phyloP scores from a whole-genome alignment of 2,329 filamentous ascomycete species.

The Aspergillus sp. region DNA sequence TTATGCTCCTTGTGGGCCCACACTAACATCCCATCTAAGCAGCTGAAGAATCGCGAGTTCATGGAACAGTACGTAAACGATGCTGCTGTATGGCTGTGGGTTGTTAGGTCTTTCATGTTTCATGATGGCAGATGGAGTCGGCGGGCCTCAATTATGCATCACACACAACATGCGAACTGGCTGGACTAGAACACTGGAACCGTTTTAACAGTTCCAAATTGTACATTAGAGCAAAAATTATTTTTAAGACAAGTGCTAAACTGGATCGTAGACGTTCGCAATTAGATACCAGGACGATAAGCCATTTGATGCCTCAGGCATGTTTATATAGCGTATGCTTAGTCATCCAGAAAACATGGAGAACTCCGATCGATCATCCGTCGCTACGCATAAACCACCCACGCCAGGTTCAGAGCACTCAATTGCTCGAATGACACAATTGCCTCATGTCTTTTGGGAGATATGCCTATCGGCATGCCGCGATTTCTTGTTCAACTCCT shows the following conservation, averaged over 20 bases:
- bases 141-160: not conserved
- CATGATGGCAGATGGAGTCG: not conserved
- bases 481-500: conserved; percentile 27
- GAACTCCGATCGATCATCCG: conserved; percentile 1
- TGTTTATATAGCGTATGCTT: conserved; percentile 4
- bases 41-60: not conserved
- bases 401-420: conserved; percentile 9
- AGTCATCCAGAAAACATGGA: conserved; percentile 21
- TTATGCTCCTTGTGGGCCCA: not conserved
- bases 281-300: not conserved
- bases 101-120: not conserved
- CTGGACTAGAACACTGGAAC: no score
- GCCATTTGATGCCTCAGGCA: not conserved
- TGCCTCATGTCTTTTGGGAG: conserved; percentile 44
- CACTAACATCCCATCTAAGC: not conserved
- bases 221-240: not conserved
- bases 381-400: conserved; percentile 5
- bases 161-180: not conserved
- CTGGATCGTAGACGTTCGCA: not conserved
- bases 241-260: not conserved
- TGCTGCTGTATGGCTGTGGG: not conserved
- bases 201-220: no score
- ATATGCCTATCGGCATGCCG: conserved; percentile 42
- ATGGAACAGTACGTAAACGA: not conserved
- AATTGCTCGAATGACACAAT: conserved; percentile 25